These are phyloP conservation scores for Verticillium isaacii DNA, from an alignment of 2,329 filamentous ascomycete species.

Conservation along the genomic window DNA sequence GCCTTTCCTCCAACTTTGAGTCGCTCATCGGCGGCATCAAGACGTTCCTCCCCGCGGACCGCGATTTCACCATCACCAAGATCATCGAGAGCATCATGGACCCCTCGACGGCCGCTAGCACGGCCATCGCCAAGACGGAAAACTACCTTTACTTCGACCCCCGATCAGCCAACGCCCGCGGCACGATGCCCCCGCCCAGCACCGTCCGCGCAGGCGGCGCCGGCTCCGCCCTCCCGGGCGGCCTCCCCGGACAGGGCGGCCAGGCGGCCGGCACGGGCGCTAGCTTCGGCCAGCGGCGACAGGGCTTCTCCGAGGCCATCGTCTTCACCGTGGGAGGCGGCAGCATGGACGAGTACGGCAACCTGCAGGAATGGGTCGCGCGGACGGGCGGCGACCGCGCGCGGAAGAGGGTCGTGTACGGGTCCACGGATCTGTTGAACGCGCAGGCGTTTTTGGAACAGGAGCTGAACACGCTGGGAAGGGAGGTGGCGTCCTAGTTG, in stretches of 20 bases:
- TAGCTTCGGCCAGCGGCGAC: slow-evolving; percentile 84
- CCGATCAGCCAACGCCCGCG: slow-evolving; percentile 84
- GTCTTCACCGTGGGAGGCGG: slow-evolving; percentile 96
- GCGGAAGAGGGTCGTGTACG: slow-evolving; percentile 84
- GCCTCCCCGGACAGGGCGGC: slow-evolving; percentile 41
- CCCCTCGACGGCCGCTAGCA: slow-evolving; percentile 80
- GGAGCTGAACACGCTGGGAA: slow-evolving; percentile 59
- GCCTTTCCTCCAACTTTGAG: slow-evolving; percentile 76
- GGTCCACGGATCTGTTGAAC: slow-evolving; percentile 79
- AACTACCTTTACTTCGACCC: slow-evolving; percentile 97
- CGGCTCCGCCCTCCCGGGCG: slow-evolving; percentile 37
- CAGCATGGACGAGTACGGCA: slow-evolving; percentile 98
- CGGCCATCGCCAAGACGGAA: slow-evolving; percentile 93
- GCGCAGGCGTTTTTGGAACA: slow-evolving; percentile 61
- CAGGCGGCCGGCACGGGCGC: slow-evolving; percentile 63
- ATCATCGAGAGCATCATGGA: slow-evolving; percentile 99
- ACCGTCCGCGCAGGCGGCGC: slow-evolving; percentile 43
- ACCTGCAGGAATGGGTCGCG: slow-evolving; percentile 91
- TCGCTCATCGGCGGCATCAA: slow-evolving; percentile 94
- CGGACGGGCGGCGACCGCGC: slow-evolving; percentile 64
- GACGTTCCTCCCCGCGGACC: slow-evolving; percentile 94
- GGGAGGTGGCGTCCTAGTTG: slow-evolving; percentile 39
- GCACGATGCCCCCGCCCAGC: slow-evolving; percentile 80
- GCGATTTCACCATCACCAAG: slow-evolving; percentile 93
- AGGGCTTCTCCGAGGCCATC: slow-evolving; percentile 84